These are phyloP conservation scores for Aegilops bicornis DNA, from an alignment of 176 grass and related monocot genomes.

Conservation along the genomic window DNA sequence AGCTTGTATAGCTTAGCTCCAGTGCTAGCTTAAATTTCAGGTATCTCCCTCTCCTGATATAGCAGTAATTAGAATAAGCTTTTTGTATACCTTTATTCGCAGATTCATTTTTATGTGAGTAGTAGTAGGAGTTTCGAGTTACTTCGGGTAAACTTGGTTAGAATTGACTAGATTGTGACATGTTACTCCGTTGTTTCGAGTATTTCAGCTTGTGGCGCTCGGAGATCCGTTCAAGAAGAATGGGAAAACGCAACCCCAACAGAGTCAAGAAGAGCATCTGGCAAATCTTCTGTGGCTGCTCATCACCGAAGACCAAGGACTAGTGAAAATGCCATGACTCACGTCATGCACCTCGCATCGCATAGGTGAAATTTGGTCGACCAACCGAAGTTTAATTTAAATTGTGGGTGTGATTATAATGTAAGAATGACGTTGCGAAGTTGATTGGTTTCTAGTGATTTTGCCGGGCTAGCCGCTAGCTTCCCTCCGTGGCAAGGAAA, in stretches of 20 bases:
- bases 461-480: neutral
- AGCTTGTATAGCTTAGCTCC: conserved; percentile 1
- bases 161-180: neutral
- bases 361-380: neutral
- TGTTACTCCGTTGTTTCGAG: neutral
- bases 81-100: neutral
- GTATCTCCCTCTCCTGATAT: neutral
- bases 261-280: conserved; percentile 54
- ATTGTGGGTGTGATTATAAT: neutral
- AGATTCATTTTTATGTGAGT: neutral
- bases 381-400: neutral
- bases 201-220: neutral
- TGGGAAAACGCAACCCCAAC: conserved; percentile 31
- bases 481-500: neutral
- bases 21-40: neutral
- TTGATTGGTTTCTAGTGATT: conserved; percentile 6
- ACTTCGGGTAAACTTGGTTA: neutral
- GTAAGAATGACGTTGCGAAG: neutral
- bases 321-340: neutral
- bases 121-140: neutral
- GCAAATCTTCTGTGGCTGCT: conserved; percentile 32
- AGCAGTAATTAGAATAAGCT: neutral
- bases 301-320: conserved; percentile 3
- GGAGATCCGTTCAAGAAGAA: neutral
- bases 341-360: neutral